These are phyloP conservation scores for Cutaneotrichosporon dermatis DNA, from an alignment of 1,284 basidiomycete species.

Conservation along the genomic window DNA sequence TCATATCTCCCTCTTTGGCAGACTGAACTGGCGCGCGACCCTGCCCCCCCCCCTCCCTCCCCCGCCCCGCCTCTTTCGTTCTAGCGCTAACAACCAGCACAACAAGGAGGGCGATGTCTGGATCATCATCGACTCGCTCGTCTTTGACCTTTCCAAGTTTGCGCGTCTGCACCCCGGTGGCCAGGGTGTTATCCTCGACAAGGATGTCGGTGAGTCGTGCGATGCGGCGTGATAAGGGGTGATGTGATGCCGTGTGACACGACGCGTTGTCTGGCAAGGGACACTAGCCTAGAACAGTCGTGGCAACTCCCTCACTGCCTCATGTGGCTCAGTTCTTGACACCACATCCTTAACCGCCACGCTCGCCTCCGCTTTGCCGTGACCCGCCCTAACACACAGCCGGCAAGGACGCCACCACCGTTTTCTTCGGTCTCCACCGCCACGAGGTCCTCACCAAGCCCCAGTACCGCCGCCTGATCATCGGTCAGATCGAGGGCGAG, in stretches of 20 bases:
- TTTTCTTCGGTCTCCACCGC: slow-evolving; percentile 78
- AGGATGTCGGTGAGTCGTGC: slow-evolving; percentile 62
- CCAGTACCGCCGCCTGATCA: slow-evolving; percentile 63
- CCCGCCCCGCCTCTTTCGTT: not conserved
- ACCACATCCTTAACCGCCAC: no score
- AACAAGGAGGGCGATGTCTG: slow-evolving; percentile 72
- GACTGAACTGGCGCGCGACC: no score
- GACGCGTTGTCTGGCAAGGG: no score
- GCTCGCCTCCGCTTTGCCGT: not conserved
- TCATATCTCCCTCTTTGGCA: no score
- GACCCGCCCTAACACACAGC: slow-evolving; percentile 17
- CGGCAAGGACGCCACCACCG: slow-evolving; percentile 78
- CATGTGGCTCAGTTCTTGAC: no score
- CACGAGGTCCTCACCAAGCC: slow-evolving; percentile 73
- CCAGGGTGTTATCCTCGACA: slow-evolving; percentile 64
- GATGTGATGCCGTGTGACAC: no score
- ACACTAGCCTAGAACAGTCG: no score
- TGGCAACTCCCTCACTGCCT: not conserved
- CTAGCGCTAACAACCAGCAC: slow-evolving; percentile 54
- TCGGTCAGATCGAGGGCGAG: slow-evolving; percentile 67
- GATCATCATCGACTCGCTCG: slow-evolving; percentile 75
- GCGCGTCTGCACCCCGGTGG: slow-evolving; percentile 78
- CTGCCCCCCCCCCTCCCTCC: not conserved
- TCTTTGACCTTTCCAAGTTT: slow-evolving; percentile 76
- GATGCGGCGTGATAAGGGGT: no score